Evolutionary conservation across 805 yeast genomes (phyloP), one percentile per base, ranked within the genome.

Genomic region (Candida adriatica): DNA sequence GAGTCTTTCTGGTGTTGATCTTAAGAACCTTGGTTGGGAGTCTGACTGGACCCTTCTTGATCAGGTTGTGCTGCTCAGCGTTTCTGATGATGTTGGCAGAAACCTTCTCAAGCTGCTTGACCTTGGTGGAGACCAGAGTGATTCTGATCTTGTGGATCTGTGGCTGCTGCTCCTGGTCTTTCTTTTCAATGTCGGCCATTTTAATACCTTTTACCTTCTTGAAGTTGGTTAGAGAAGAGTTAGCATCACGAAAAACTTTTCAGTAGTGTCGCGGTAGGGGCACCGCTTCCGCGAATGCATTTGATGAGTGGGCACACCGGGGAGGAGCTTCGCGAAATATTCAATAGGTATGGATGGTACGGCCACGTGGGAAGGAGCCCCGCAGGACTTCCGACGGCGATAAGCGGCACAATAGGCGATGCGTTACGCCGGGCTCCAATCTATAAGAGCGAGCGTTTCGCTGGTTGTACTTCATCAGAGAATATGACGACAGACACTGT

Each of bases 1-100:
- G 99, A 64, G 98, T 83, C 88, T 92, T 92, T 85, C 99, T 87
- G 84, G 99, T 92, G 73, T 94, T 76, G 74, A 92, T 76, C 73
- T 83, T 86, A 64, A 92, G 83, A 58, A 83, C 92, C 83, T 88
- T 92, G 72, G 98, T 92, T 76, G 99, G 99, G 75, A 92, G 72
- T 84, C 98, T 88, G 63, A 92, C 95, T 57, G 98, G 98, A 65
- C 99, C 99, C 78, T 87, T 90, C 81, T 86, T 87, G 67, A 70
- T 75, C 62, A 88, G 75, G 59, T 81, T 68, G 71, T 76, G 69
- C 66, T 73, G 74, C 66, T 72, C 73, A 66, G 97, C 96, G 62
- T 85, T 87, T 66, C 64, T 68, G 70, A 88, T 74, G 62, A 90
- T 83, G 82, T 79, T 82, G 60, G 79, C 74, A 58, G 94, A 86